Evolutionary conservation across 1,139 yeast species (phyloP), one percentile per base, ranked within the genome.

Genomic region (Candida gigantensis): DNA sequence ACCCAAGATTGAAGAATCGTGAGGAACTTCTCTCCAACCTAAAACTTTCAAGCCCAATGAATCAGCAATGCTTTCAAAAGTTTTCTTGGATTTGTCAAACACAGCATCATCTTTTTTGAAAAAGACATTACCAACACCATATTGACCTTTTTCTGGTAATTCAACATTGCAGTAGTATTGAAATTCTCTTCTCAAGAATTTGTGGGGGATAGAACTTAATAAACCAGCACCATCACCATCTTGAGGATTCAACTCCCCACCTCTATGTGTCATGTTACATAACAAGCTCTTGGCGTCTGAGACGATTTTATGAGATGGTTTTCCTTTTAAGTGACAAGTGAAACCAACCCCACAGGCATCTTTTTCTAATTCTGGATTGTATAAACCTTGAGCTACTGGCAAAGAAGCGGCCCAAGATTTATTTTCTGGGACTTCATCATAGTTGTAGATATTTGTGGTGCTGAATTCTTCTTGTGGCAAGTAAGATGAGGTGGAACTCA

Each of bases 151-250:
- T 7, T 74, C 70, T 19, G 97, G 97, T 44, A 83, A 65, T 32
- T 70, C 72, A 32, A 80, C 65, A 39, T 81, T 60, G 50, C 77
- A 70, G 55, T 79, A 76, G 56, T 77, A 78, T 51, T 79, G 78
- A 62, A 90, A 90, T 65, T 92, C 97, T 59, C 92, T 79, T 44
- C 65, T 64, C 69, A 92, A 80, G 60, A 92, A 87, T 49, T 76
- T 81, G 66, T 90, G 96, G 28, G 97, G 97, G 46, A 92, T 81
- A 29, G 96, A 84, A 36, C 94, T 79, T 77, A 92, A 79, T 45
- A 92, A 89, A 61, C 98, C 98, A 28, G 98, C 98, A 65, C 98
- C 98, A 60, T 92, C 98, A 65, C 98, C 98, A 58, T 92, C 97
- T 54, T 90, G 80, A 19, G 97, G 95, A 58, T 89, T 96, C 32